Conservation (phyloP, 192 early-diverging fungal genomes). For the Rhizophagus sp. region DNA sequence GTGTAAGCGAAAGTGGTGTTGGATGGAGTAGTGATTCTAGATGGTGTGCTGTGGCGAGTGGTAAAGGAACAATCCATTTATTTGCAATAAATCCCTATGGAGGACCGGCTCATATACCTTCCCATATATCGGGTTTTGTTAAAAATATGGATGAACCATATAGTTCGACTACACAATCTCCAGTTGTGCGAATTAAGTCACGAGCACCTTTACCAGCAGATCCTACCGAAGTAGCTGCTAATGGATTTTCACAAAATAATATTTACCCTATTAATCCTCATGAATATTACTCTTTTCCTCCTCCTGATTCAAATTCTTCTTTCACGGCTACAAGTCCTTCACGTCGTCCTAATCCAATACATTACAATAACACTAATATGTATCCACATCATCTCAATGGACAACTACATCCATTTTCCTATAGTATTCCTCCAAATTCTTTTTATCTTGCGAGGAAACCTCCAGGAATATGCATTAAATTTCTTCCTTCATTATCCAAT, state of each 20-base stretch:
- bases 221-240: neutral
- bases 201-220: slow-evolving; percentile 42
- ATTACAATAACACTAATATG: neutral
- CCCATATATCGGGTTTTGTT: slow-evolving; percentile 50
- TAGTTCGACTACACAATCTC: slow-evolving; percentile 28
- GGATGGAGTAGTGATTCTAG: slow-evolving; percentile 68
- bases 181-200: slow-evolving; percentile 44
- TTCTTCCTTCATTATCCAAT: slow-evolving; percentile 11
- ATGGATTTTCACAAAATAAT: neutral
- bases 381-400: slow-evolving; percentile 5
- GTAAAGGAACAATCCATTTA: slow-evolving; percentile 73
- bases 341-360: slow-evolving; percentile 1
- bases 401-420: neutral
- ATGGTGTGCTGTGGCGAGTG: slow-evolving; percentile 76
- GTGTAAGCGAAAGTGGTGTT: slow-evolving; percentile 58
- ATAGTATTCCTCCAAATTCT: neutral
- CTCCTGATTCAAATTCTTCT: neutral
- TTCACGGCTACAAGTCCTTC: neutral
- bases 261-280: neutral
- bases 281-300: slow-evolving; percentile 12
- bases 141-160: slow-evolving; percentile 37
- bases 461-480: slow-evolving; percentile 22
- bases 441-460: neutral
- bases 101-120: slow-evolving; percentile 55
- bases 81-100: slow-evolving; percentile 69